A percentile compares a stretch with the other conserved stretches of the same genome.
Conservation (phyloP, 371 early-diverging fungal species). For the Apophysomyces variabilis region DNA sequence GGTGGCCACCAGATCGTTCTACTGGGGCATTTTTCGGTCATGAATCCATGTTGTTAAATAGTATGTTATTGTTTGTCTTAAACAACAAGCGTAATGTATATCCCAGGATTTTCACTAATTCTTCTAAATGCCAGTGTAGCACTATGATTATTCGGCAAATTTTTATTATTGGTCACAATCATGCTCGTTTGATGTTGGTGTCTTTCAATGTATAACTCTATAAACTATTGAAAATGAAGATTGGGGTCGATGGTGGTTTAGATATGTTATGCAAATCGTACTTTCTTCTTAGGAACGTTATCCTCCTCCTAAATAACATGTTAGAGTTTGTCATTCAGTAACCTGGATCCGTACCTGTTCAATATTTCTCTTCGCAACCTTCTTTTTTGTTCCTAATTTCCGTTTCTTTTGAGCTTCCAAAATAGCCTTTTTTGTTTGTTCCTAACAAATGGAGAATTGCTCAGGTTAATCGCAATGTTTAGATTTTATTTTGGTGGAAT, state of each 20-base stretch:
- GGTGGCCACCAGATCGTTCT: too few species aligned
- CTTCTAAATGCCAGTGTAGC: too few species aligned
- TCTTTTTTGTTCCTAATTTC: neutral
- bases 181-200: too few species aligned
- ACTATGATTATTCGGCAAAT: too few species aligned
- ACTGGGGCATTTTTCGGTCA: too few species aligned
- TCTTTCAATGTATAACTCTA: too few species aligned
- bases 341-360: neutral
- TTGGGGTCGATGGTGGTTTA: neutral
- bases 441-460: neutral
- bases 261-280: slow-evolving; percentile 1
- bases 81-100: too few species aligned
- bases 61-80: too few species aligned
- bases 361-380: neutral
- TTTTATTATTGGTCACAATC: too few species aligned
- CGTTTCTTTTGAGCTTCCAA: neutral
- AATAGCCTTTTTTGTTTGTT: neutral
- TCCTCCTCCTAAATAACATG: neutral
- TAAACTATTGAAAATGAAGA: neutral
- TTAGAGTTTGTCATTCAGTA: neutral
- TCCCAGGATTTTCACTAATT: too few species aligned
- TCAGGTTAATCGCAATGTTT: neutral
- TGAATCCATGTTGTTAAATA: too few species aligned
- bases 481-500: neutral
- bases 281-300: neutral